Conservation (phyloP, 2,329 filamentous ascomycete genomes). For the Zasmidium cellare region DNA sequence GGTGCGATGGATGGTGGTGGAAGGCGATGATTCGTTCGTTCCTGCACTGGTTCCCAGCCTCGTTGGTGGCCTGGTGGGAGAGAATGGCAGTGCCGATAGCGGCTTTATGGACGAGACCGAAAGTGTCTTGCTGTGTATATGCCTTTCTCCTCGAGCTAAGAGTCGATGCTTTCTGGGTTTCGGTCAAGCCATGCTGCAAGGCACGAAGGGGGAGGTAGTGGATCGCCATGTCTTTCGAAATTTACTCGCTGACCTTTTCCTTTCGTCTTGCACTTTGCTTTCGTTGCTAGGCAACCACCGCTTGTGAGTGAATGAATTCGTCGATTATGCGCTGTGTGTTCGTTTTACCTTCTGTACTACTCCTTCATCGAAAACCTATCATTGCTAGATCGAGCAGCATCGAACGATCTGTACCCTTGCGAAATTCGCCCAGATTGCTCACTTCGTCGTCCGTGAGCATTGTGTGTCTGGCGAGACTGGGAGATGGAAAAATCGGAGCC, state of each 20-base stretch:
- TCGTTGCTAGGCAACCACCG: slow-evolving; percentile 8
- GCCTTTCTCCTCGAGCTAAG: background rate
- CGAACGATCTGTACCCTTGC: background rate
- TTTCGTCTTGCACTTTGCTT: background rate
- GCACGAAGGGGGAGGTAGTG: background rate
- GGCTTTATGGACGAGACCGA: background rate
- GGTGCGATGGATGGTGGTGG: too few species aligned
- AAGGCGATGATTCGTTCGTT: background rate
- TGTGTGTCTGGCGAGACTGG: background rate
- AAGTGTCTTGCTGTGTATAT: slow-evolving; percentile 3
- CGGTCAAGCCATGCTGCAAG: background rate
- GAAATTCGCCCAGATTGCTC: background rate
- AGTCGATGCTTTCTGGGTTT: background rate
- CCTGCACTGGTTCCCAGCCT: background rate
- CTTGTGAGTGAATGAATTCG: slow-evolving; percentile 2
- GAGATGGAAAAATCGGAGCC: background rate
- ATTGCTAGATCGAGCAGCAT: background rate
- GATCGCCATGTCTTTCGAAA: background rate
- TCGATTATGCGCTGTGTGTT: background rate
- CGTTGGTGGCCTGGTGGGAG: background rate
- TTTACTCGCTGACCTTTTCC: background rate
- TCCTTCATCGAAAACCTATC: background rate
- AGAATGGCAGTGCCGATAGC: background rate
- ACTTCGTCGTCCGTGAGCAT: background rate
- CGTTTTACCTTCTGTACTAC: background rate